Evolutionary conservation across 352 stramenopile species (phyloP), one percentile per base, ranked within the genome.

Genomic region (Phytophthora idaei): DNA sequence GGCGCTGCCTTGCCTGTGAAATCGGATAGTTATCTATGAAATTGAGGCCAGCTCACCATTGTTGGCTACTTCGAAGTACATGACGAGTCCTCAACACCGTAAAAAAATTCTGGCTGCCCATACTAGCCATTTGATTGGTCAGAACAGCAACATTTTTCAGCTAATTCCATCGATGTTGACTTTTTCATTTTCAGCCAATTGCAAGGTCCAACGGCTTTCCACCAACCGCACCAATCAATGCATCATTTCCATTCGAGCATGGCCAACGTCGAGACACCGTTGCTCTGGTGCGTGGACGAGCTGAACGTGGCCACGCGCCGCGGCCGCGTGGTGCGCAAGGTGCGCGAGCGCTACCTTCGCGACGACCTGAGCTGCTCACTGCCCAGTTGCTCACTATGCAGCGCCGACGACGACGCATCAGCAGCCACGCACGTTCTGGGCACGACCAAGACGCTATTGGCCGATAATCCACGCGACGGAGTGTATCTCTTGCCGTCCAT

Each of bases 401-500:
- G 82, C 58, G 60, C 75, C 21, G 81, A 88, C 29, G 76, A 76
- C 45, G 85, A 90, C 76, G 86, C 70, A 49, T 74, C 68, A 28
- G 81, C 75, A 17, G 74, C 77, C 27, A 84, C 74, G 25, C 79
- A 89, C 39, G 81, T 90, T 55, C 63, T 84, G 64, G 80, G 77
- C 36, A 80, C 48, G 47, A 83, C 73, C 54, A 85, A 92, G 71
- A 80, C 86, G 41, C 73, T 90, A 1, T 62, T 97, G 44, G 87
- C 73, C 4, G 67, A 79, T 1, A 67, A 37, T 42, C 84, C 87
- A 17, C 73, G 78, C 21, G 68, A 86, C 14, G 73, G 67, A 9
- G 21, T 77, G 53, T 94, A 97, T 57, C 57, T 97, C n/a, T 64
- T 98, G 34, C 80, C 91, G 53, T 94, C 94, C 42, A 96, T 94